These are phyloP conservation scores for Ophiosphaerella korrae DNA, from an alignment of 2,329 filamentous ascomycete species.

Conservation along the genomic window DNA sequence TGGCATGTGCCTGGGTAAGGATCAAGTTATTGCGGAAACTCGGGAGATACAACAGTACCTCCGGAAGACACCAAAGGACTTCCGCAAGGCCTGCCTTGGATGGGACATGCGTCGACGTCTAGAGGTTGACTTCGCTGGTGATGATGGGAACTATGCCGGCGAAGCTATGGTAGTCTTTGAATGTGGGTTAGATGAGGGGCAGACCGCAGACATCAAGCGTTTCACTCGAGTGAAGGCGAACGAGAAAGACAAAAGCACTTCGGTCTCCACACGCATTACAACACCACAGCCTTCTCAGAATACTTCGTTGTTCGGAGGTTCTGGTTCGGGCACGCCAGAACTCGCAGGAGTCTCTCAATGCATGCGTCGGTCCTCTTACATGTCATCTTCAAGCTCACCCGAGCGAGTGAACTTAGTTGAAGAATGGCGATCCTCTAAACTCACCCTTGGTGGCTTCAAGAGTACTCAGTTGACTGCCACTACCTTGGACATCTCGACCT, in stretches of 20 bases:
- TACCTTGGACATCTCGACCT: constrained; percentile 74
- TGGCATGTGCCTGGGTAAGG: constrained; percentile 70
- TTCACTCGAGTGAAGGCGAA: constrained; percentile 60
- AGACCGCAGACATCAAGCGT: constrained; percentile 59
- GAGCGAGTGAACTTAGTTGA: constrained; percentile 51
- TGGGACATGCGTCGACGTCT: constrained; percentile 92
- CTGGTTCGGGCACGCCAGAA: constrained; percentile 36
- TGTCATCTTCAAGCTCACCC: constrained; percentile 46
- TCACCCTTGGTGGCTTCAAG: constrained; percentile 66
- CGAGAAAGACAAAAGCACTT: constrained; percentile 31
- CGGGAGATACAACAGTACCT: constrained; percentile 81
- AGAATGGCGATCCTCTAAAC: constrained; percentile 69
- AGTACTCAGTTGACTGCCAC: constrained; percentile 69
- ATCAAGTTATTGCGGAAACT: constrained; percentile 76
- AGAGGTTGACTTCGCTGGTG: constrained; percentile 86
- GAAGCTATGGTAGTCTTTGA: constrained; percentile 77
- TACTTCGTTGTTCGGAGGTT: constrained; percentile 59
- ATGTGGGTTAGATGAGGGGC: constrained; percentile 69
- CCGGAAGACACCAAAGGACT: constrained; percentile 73
- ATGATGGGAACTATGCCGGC: constrained; percentile 75
- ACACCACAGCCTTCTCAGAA: constrained; percentile 21
- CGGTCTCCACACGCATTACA: constrained; percentile 19
- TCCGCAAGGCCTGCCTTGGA: constrained; percentile 75
- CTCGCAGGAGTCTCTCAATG: constrained; percentile 20
- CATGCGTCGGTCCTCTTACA: constrained; percentile 36